These are phyloP conservation scores for Entophlyctis helioformis DNA, from an alignment of 192 early-diverging fungal genomes.

Conservation along the genomic window DNA sequence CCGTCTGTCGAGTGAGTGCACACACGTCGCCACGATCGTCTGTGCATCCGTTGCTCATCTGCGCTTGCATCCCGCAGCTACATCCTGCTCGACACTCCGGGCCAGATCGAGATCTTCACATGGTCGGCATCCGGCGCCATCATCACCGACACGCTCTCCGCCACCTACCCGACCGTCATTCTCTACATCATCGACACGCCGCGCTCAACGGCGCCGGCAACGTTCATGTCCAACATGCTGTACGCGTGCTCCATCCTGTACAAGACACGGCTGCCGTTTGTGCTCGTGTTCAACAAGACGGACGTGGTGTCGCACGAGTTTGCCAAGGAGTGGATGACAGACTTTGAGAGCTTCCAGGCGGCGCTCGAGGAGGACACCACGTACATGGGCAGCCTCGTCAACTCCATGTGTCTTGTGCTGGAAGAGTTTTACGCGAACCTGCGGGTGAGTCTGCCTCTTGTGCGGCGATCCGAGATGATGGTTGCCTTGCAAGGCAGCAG, in stretches of 20 bases:
- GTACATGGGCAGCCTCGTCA: conserved; percentile 89
- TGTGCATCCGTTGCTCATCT: background rate
- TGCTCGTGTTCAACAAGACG: conserved; percentile 92
- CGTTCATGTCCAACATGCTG: conserved; percentile 99
- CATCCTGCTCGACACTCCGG: conserved; percentile 86
- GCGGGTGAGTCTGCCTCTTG: conserved; percentile 5
- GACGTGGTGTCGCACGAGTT: conserved; percentile 85
- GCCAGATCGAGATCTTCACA: conserved; percentile 98
- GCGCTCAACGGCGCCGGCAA: conserved; percentile 77
- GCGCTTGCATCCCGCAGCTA: conserved; percentile 31
- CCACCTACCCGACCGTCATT: conserved; percentile 81
- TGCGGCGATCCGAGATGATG: too few relatives aligned
- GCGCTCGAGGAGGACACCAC: conserved; percentile 69
- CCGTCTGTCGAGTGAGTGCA: conserved; percentile 52
- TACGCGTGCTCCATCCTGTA: conserved; percentile 96
- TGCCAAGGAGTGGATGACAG: conserved; percentile 91
- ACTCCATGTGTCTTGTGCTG: conserved; percentile 89
- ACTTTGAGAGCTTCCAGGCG: conserved; percentile 88
- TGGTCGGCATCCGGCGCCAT: conserved; percentile 96
- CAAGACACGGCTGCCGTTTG: conserved; percentile 92
- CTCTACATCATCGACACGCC: conserved; percentile 96
- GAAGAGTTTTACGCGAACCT: conserved; percentile 84
- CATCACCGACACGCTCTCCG: conserved; percentile 86
- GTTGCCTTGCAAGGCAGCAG: background rate
- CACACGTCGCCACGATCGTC: background rate